Percentiles rank a stretch among this genome's conserved stretches.
Evolutionary conservation across 176 grass and related monocot species (phyloP).

Genomic region (Zoysia japonica): DNA sequence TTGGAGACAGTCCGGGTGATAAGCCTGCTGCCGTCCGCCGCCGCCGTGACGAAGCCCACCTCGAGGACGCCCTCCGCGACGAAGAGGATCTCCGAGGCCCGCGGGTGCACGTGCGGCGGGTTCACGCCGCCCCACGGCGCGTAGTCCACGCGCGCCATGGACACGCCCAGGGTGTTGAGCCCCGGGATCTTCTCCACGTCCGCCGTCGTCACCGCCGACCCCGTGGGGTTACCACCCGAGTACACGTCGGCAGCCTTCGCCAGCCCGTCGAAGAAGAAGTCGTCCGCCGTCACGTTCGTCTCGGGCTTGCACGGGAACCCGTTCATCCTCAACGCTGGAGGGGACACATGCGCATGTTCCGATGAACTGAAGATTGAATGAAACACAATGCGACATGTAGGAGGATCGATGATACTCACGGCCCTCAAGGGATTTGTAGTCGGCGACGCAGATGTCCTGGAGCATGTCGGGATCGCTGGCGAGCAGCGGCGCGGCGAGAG

Average conservation of each 20-base stretch:
- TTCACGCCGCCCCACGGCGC: conserved; percentile 61
- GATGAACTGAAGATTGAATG: not conserved
- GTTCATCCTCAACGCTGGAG: conserved; percentile 53
- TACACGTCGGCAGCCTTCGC: conserved; percentile 37
- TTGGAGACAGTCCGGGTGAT: conserved; percentile 25
- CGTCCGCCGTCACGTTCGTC: conserved; percentile 48
- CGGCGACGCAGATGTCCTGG: conserved; percentile 75
- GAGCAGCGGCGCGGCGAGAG: conserved; percentile 25
- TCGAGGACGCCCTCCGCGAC: conserved; percentile 55
- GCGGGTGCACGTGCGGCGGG: conserved; percentile 75
- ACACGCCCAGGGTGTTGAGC: conserved; percentile 66
- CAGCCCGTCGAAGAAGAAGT: conserved; percentile 65
- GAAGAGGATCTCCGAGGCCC: conserved; percentile 69
- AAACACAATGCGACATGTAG: not conserved
- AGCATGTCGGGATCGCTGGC: conserved; percentile 69
- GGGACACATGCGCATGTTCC: not conserved
- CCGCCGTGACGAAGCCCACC: conserved; percentile 62
- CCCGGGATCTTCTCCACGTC: conserved; percentile 53
- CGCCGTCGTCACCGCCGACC: conserved; percentile 55
- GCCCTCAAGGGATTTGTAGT: conserved; percentile 35
- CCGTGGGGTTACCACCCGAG: conserved; percentile 44
- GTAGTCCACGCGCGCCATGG: conserved; percentile 67
- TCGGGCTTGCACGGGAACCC: conserved; percentile 64
- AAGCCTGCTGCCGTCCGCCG: conserved; percentile 26
- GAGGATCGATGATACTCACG: conserved; percentile 39